Percentiles rank a stretch among this genome's conserved stretches.
These are phyloP conservation scores for Gryganskiella cystojenkinii DNA, from an alignment of 192 early-diverging fungal species.

Conservation along the genomic window DNA sequence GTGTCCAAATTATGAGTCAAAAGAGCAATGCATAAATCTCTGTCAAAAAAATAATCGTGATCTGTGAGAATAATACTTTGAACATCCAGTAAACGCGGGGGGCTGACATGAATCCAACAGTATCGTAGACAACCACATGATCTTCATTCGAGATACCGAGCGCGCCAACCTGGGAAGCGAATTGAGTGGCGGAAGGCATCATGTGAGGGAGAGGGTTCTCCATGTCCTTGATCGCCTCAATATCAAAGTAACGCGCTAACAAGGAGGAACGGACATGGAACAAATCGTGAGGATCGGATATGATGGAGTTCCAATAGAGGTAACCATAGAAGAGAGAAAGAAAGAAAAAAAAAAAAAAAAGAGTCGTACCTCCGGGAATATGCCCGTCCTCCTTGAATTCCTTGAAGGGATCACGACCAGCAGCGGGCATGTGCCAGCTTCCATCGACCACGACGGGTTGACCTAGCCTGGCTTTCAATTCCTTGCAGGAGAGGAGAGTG, in stretches of 20 bases:
- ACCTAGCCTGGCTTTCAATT: constrained; percentile 59
- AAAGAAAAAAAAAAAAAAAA: background rate
- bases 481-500: constrained; percentile 26
- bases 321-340: background rate
- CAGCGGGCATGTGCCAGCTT: constrained; percentile 90
- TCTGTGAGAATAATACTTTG: constrained; percentile 67
- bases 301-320: background rate
- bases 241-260: constrained; percentile 89
- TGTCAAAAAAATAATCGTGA: constrained; percentile 3
- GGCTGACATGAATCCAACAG: constrained; percentile 81
- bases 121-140: constrained; percentile 93
- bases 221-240: constrained; percentile 86
- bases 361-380: constrained; percentile 37
- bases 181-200: constrained; percentile 80
- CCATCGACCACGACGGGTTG: constrained; percentile 86
- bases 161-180: constrained; percentile 77
- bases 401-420: constrained; percentile 70
- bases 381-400: constrained; percentile 75
- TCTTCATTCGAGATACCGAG: constrained; percentile 84
- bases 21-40: background rate
- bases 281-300: too few relatives aligned
- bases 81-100: constrained; percentile 95
- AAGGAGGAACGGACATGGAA: background rate
- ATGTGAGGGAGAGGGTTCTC: constrained; percentile 85
- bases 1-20: too few relatives aligned